Evolutionary conservation across 2,329 filamentous ascomycete genomes (phyloP).

Genomic region (Cladophialophora bantiana): DNA sequence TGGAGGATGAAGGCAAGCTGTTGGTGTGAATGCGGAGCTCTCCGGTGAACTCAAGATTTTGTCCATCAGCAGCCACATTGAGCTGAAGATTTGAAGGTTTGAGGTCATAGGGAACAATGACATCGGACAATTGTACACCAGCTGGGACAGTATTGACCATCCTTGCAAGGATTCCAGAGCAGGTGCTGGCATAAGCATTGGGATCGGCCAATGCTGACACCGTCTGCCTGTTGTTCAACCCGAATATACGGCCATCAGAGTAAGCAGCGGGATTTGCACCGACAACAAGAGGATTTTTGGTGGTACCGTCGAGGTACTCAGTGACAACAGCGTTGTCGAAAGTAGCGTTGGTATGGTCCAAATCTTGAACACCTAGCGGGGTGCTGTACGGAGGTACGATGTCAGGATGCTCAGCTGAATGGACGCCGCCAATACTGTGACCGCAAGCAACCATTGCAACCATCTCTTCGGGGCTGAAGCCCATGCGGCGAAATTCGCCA

Average conservation of each 20-base stretch:
- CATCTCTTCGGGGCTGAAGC: slow-evolving; percentile 42
- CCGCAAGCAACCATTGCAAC: slow-evolving; percentile 46
- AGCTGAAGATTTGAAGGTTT: slow-evolving; percentile 36
- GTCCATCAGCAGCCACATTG: slow-evolving; percentile 54
- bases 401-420: slow-evolving; percentile 44
- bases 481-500: slow-evolving; percentile 44
- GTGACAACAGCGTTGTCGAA: slow-evolving; percentile 45
- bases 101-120: slow-evolving; percentile 29
- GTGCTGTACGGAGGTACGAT: slow-evolving; percentile 43
- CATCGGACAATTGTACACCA: slow-evolving; percentile 31
- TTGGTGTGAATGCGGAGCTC: slow-evolving; percentile 66
- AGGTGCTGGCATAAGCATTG: slow-evolving; percentile 22
- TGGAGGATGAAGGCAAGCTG: slow-evolving; percentile 50
- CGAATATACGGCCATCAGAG: slow-evolving; percentile 46
- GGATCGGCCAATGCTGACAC: slow-evolving; percentile 42
- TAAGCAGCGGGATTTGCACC: slow-evolving; percentile 43
- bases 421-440: slow-evolving; percentile 48
- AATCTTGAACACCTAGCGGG: slow-evolving; percentile 39
- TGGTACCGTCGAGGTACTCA: slow-evolving; percentile 45
- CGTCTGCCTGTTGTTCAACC: slow-evolving; percentile 44
- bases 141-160: slow-evolving; percentile 39
- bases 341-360: slow-evolving; percentile 41
- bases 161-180: slow-evolving; percentile 26
- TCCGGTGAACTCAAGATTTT: slow-evolving; percentile 60
- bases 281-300: slow-evolving; percentile 38